Evolutionary conservation across 345 rosid genomes (phyloP).

Genomic region (Aethionema arabicum): DNA sequence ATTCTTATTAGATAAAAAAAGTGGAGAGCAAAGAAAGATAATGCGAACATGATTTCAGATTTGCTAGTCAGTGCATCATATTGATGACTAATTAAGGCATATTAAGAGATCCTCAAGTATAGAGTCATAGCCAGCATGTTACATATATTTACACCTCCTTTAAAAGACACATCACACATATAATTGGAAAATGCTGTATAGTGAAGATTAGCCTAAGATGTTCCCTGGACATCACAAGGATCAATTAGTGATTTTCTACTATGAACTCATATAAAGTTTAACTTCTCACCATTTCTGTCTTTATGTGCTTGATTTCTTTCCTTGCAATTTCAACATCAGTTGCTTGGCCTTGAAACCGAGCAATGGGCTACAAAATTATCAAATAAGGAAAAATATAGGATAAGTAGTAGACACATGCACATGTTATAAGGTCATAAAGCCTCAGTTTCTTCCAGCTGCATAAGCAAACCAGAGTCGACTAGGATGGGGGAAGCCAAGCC

Average conservation of each 20-base stretch:
- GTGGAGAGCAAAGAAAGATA: constrained; percentile 4
- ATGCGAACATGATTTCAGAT: not conserved
- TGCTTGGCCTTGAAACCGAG: constrained; percentile 95
- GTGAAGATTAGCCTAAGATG: constrained; percentile 6
- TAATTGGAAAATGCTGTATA: not conserved
- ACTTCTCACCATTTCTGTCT: constrained; percentile 69
- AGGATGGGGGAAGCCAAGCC: not conserved
- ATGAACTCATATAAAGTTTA: constrained; percentile 15
- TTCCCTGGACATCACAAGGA: constrained; percentile 5
- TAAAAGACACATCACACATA: not conserved
- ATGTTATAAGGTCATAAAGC: not conserved
- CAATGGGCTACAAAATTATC: constrained; percentile 71
- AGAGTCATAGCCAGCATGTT: not conserved
- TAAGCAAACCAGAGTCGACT: constrained; percentile 5
- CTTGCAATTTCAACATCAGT: constrained; percentile 76
- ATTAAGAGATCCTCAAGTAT: constrained; percentile 5
- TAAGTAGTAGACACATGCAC: constrained; percentile 21
- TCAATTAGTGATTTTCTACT: constrained; percentile 15
- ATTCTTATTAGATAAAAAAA: constrained; percentile 12
- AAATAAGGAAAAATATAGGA: constrained; percentile 9
- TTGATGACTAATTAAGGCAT: constrained; percentile 3
- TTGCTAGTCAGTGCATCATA: constrained; percentile 6
- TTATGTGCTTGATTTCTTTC: constrained; percentile 69
- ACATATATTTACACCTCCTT: not conserved
- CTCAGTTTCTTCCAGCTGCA: constrained; percentile 5